Conservation (phyloP, 2,329 filamentous ascomycete species). For the Botrytis deweyae region DNA sequence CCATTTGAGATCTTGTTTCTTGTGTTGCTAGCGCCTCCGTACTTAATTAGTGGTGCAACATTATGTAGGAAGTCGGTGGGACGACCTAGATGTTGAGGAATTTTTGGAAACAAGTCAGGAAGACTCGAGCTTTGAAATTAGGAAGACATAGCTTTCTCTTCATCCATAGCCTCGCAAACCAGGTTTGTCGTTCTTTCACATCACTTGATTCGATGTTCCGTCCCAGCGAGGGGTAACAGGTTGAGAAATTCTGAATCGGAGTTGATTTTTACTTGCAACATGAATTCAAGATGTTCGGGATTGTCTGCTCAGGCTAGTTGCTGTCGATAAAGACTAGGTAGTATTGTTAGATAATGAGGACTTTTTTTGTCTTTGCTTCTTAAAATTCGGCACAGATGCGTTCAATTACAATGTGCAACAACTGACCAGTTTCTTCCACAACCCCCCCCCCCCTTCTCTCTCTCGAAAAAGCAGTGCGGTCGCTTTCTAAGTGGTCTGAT, state of each 20-base stretch:
- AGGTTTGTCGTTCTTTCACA: too few relatives aligned
- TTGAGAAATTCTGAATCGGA: neutral
- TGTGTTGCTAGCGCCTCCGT: neutral
- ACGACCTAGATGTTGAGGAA: too few relatives aligned
- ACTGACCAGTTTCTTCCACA: neutral
- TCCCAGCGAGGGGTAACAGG: neutral
- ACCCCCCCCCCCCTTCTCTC: too few relatives aligned
- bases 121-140: too few relatives aligned
- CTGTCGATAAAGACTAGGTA: neutral
- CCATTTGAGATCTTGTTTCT: neutral
- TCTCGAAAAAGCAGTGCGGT: neutral
- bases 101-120: too few relatives aligned
- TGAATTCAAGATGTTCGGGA: neutral
- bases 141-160: too few relatives aligned
- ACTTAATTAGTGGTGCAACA: neutral
- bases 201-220: too few relatives aligned
- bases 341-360: neutral
- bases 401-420: neutral
- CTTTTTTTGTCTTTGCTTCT: neutral
- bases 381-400: neutral
- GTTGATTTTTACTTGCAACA: neutral
- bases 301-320: neutral
- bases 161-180: too few relatives aligned
- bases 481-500: neutral
- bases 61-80: neutral